These are phyloP conservation scores for Bruguiera hainesii DNA, from an alignment of 441 rosid species.

Conservation along the genomic window DNA sequence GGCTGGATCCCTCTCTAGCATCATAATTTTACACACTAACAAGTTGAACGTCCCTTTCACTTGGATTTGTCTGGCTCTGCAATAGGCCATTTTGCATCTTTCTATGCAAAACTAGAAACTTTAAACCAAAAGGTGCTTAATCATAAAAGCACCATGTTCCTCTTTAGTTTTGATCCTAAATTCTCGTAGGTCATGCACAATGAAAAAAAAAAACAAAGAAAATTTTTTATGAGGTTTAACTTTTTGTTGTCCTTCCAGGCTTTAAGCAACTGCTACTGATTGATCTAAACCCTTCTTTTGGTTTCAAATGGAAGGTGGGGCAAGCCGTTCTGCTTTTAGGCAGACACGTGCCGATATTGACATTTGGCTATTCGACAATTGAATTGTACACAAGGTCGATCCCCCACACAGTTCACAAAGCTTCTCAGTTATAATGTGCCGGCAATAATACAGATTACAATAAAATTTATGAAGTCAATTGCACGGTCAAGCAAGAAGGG, in stretches of 20 bases:
- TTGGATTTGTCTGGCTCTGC: background rate
- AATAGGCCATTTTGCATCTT: constrained; percentile 8
- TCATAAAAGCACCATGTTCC: background rate
- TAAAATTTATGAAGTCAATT: background rate
- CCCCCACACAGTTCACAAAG: background rate
- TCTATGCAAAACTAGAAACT: constrained; percentile 6
- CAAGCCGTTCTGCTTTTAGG: background rate
- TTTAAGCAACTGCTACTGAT: constrained; percentile 6
- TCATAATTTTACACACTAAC: constrained; percentile 13
- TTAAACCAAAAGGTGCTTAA: constrained; percentile 4
- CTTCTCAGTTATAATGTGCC: too few relatives aligned
- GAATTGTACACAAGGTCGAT: too few relatives aligned
- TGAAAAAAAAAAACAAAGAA: background rate
- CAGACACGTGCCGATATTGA: background rate
- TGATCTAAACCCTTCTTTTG: background rate
- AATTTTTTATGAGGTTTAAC: background rate
- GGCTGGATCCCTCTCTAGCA: background rate
- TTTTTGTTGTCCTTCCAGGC: background rate
- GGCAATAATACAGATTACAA: too few relatives aligned
- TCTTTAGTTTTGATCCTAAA: too few relatives aligned
- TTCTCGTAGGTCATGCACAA: too few relatives aligned
- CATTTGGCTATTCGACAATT: constrained; percentile 9
- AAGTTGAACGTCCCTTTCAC: constrained; percentile 24
- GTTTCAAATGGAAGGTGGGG: too few relatives aligned
- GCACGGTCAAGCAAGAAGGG: background rate